These are phyloP conservation scores for Megacollybia marginata DNA, from an alignment of 768 basidiomycete genomes.

Conservation along the genomic window DNA sequence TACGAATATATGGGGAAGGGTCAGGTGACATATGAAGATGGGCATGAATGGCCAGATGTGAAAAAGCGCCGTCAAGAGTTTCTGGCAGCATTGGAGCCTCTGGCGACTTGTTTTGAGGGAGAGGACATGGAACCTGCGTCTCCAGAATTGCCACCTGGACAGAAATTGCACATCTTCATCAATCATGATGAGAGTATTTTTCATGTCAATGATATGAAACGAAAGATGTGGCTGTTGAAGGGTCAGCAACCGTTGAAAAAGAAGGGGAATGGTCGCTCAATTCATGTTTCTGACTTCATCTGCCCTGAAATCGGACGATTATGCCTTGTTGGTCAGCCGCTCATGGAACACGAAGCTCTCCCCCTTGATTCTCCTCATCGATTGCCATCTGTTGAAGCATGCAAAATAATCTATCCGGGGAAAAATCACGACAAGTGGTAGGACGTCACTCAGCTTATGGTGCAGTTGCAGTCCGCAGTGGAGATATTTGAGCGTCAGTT, in stretches of 20 bases:
- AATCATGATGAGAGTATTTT: constrained; percentile 15
- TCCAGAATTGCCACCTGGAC: constrained; percentile 8
- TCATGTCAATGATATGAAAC: no score
- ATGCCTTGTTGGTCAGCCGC: constrained; percentile 5
- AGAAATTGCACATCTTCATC: constrained; percentile 9
- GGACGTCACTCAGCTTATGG: constrained; percentile 15
- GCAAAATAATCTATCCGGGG: constrained; percentile 17
- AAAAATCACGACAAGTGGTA: constrained; percentile 14
- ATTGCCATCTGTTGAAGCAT: constrained; percentile 4
- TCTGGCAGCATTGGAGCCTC: background rate
- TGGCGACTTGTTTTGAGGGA: background rate
- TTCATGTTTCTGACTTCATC: constrained; percentile 14
- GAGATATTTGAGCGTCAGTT: constrained; percentile 16
- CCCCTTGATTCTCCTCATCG: background rate
- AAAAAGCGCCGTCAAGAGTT: constrained; percentile 9
- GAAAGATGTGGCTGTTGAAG: constrained; percentile 9
- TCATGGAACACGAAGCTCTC: constrained; percentile 3
- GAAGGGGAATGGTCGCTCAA: no score
- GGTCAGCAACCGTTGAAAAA: constrained; percentile 12
- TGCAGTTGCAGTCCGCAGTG: constrained; percentile 7
- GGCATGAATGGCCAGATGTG: constrained; percentile 14
- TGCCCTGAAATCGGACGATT: constrained; percentile 10
- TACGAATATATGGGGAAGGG: constrained; percentile 2
- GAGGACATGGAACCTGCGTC: constrained; percentile 1
- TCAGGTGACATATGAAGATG: no score